phyloP scores from a whole-genome alignment of 148 eudicot species.

The Linanthus parryae region DNA sequence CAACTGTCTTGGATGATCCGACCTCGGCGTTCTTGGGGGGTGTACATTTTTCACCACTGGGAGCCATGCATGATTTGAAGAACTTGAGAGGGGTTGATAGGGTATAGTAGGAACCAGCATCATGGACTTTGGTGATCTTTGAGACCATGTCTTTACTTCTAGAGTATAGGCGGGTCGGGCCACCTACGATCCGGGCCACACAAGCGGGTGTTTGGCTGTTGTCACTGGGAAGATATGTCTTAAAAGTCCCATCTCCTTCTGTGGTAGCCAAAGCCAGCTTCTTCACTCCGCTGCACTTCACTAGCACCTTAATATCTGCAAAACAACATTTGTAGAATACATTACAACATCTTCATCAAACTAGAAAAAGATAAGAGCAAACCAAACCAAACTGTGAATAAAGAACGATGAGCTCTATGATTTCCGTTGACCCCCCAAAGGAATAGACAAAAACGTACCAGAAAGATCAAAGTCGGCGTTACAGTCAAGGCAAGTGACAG shows the following conservation, averaged over 20 bases:
- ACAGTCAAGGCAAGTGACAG: conserved; percentile 57
- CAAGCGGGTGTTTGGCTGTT: conserved; percentile 25
- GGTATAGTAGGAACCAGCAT: conserved; percentile 28
- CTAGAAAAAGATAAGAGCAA: too few relatives aligned
- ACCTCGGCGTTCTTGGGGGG: conserved; percentile 5
- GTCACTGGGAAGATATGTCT: neutral
- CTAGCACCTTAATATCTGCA: neutral
- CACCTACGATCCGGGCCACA: conserved; percentile 51
- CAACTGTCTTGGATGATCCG: conserved; percentile 58
- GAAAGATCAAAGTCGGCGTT: conserved; percentile 34
- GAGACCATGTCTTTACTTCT: conserved; percentile 25
- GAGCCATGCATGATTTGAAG: conserved; percentile 43
- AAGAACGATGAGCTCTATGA: too few relatives aligned
- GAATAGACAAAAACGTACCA: conserved; percentile 43
- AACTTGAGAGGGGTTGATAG: conserved; percentile 36
- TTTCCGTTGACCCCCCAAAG: too few relatives aligned
- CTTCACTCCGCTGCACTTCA: conserved; percentile 2
- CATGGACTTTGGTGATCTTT: conserved; percentile 12
- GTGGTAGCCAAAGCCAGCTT: neutral
- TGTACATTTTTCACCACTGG: conserved; percentile 13
- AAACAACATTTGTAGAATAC: neutral
- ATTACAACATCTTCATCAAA: too few relatives aligned
- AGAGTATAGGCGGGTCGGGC: conserved; percentile 46
- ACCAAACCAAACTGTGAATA: too few relatives aligned
- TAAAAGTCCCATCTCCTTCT: neutral